Percentiles rank a stretch among this genome's conserved stretches.
phyloP scores from a whole-genome alignment of 208 protist genomes.

The Trypanosomatidae sp. region DNA sequence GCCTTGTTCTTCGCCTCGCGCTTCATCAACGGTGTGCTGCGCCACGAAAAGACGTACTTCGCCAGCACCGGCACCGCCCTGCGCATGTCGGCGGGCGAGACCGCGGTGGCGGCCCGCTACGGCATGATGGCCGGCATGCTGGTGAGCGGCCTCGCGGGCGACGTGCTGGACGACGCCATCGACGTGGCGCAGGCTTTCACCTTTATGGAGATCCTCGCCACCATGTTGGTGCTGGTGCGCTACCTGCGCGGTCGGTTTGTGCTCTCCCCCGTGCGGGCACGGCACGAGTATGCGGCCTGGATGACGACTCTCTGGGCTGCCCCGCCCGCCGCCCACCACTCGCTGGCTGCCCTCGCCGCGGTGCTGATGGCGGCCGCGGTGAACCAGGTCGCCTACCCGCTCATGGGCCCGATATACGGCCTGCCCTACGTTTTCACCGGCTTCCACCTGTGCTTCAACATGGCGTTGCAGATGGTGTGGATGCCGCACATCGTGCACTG shows the following conservation, averaged over 20 bases:
- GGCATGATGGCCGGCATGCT: slow-evolving; percentile 40
- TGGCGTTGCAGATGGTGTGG: slow-evolving; percentile 23
- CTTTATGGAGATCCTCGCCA: slow-evolving; percentile 18
- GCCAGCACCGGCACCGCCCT: slow-evolving; percentile 9
- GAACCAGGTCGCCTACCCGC: slow-evolving; percentile 46
- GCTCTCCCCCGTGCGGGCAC: not conserved
- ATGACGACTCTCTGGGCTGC: slow-evolving; percentile 11
- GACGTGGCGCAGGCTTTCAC: slow-evolving; percentile 23
- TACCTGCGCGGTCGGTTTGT: slow-evolving; percentile 2
- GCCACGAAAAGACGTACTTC: slow-evolving; percentile 56
- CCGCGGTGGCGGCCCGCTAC: slow-evolving; percentile 8
- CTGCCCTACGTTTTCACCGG: slow-evolving; percentile 38
- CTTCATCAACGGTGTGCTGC: slow-evolving; percentile 54
- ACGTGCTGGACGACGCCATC: slow-evolving; percentile 22
- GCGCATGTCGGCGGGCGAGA: not conserved
- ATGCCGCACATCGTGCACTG: slow-evolving; percentile 23
- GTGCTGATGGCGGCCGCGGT: slow-evolving; percentile 30
- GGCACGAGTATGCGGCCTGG: slow-evolving; percentile 22
- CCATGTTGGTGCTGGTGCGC: slow-evolving; percentile 16
- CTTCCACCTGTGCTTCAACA: slow-evolving; percentile 32
- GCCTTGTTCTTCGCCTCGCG: slow-evolving; percentile 53
- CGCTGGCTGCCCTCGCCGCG: slow-evolving; percentile 12
- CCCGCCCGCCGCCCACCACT: not conserved
- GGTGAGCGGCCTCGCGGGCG: slow-evolving; percentile 24
- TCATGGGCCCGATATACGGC: slow-evolving; percentile 35